Evolutionary conservation across 2,329 filamentous ascomycete species (phyloP).

Genomic region (Geosmithia flava): DNA sequence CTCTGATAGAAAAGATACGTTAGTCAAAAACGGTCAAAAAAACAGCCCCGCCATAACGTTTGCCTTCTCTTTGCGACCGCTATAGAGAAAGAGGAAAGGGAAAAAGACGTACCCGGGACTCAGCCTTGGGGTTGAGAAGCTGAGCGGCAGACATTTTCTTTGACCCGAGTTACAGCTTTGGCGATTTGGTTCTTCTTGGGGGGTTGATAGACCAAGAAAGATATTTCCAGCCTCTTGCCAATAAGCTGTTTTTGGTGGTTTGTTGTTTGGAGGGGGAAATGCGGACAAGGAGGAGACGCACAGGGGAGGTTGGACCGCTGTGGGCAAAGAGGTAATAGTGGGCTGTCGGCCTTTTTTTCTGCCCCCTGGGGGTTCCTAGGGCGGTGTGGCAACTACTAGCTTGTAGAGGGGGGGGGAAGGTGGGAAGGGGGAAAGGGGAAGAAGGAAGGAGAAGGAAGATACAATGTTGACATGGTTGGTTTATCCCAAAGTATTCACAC

Average conservation of each 20-base stretch:
- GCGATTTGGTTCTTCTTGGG: neutral
- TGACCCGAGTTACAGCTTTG: too few relatives aligned
- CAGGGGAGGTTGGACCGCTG: too few relatives aligned
- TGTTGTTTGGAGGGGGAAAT: too few relatives aligned
- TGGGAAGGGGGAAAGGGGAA: too few relatives aligned
- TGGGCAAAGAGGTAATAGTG: constrained; percentile 1
- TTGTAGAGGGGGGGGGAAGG: too few relatives aligned
- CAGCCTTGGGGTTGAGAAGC: constrained; percentile 96
- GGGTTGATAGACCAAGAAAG: neutral
- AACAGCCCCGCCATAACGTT: neutral
- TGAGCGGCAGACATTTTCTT: constrained; percentile 94
- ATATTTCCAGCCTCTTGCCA: neutral
- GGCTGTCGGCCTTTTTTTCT: constrained; percentile 9
- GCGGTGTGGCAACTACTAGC: constrained; percentile 1
- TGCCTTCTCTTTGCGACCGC: neutral
- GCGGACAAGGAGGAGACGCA: too few relatives aligned
- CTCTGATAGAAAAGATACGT: constrained; percentile 38
- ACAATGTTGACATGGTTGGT: too few relatives aligned
- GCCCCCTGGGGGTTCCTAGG: constrained; percentile 1
- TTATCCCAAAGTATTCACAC: too few relatives aligned
- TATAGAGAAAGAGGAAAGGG: neutral
- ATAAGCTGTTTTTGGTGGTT: neutral
- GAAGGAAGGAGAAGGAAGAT: too few relatives aligned
- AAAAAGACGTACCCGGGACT: constrained; percentile 66
- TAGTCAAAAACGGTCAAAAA: neutral